These are phyloP conservation scores for Schizonepeta tenuifolia DNA, from an alignment of 257 asterid species.

Conservation along the genomic window DNA sequence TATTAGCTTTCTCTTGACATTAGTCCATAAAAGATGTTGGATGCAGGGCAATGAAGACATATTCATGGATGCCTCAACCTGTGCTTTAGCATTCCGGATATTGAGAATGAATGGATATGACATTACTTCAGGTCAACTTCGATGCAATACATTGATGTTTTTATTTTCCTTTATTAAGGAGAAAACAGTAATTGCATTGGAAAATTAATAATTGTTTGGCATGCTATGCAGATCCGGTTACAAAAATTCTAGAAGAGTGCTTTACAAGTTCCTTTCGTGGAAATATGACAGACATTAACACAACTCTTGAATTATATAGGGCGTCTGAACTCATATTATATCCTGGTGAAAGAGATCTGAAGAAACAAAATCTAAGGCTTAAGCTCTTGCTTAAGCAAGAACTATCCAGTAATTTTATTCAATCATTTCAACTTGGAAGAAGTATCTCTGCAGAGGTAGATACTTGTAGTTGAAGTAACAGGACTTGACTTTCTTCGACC, in stretches of 20 bases:
- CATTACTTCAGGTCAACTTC: constrained; percentile 65
- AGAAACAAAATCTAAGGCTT: constrained; percentile 53
- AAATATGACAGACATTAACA: constrained; percentile 47
- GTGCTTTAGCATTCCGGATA: constrained; percentile 76
- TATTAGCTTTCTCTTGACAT: constrained; percentile 33
- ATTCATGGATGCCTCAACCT: constrained; percentile 70
- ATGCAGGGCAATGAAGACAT: constrained; percentile 85
- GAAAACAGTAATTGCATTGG: background rate
- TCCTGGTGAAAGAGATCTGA: constrained; percentile 58
- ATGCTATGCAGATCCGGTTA: constrained; percentile 55
- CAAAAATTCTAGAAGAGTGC: constrained; percentile 46
- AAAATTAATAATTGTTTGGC: constrained; percentile 7
- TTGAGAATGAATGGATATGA: constrained; percentile 74
- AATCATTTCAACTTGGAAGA: constrained; percentile 40
- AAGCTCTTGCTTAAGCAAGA: constrained; percentile 54
- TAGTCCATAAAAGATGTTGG: constrained; percentile 69
- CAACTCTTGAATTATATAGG: constrained; percentile 62
- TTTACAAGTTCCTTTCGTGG: constrained; percentile 48
- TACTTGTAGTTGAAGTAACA: constrained; percentile 13
- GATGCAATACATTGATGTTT: background rate
- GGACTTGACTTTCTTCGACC: constrained; percentile 14
- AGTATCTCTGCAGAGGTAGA: constrained; percentile 65
- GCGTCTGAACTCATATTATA: constrained; percentile 64
- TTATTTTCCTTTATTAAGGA: constrained; percentile 8
- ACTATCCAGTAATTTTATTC: constrained; percentile 36